Evolutionary conservation across 441 rosid species (phyloP), one percentile per base, ranked within the genome.

Genomic region (Gossypium davidsonii): DNA sequence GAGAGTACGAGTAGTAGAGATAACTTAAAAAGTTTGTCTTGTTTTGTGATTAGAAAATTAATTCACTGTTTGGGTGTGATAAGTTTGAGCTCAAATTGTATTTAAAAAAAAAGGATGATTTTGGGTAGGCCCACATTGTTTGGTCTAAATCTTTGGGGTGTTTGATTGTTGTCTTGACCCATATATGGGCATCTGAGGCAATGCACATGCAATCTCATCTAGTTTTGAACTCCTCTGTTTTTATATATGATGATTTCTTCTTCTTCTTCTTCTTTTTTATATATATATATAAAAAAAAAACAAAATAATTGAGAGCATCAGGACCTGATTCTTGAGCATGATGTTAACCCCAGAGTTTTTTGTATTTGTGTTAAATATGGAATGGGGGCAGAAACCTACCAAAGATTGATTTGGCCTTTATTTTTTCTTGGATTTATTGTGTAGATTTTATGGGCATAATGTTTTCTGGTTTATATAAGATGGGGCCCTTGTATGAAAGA

Each of bases 111-210:
- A 28, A 28, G 2, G 58, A 18, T 53, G 3, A 53, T 53, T 17
- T 44, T 11, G 17, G 0, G 11, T n/a, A 64, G 69, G 28, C 69
- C 69, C 69, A 20, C 31, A 4, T 37, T 6, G 25, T 62, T 64
- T 20, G 48, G 53, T 20, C 31, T 20, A 65, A 15, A 62, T 65
- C 39, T 46, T 48, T 23, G 21, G 8, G 15, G 39, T 9, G 34
- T 67, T 49, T 67, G 71, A 67, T 67, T 49, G 23, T 52, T 8
- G 71, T 25, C 11, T 49, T 25, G 71, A 67, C 58, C 58, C 42
- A 67, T 48, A n/a, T 25, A 8, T 55, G 49, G 49, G 70, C 68
- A 18, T 37, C 53, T 42, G 34, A 18, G 53, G 34, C 53, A 42
- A 11, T 25, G 58, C 71, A 49, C 58, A 49, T 67, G 71, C 71